Evolutionary conservation across 2,329 filamentous ascomycete genomes (phyloP), one percentile per base, ranked within the genome.

Genomic region (Drechmeria coniospora): DNA sequence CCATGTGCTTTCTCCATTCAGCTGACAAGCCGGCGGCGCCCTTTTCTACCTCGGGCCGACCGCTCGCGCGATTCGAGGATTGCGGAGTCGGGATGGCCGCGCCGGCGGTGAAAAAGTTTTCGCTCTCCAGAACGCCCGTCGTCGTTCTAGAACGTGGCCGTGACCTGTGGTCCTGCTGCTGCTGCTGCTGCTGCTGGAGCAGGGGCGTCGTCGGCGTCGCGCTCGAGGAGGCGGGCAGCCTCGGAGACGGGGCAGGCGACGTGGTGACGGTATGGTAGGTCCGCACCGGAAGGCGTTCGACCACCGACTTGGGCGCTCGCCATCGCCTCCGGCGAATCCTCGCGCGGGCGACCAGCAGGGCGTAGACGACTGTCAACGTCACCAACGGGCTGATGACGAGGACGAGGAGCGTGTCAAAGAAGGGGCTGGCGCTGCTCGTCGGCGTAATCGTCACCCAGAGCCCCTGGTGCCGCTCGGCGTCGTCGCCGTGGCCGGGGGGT

Each of bases 381-480:
- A 95, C 76, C 10, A 98, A 57, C 6, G 90, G 90, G 44, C 86
- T 94, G 29, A 95, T 75, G 18, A 98, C 84, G n/a, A 98, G 63
- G 7, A 98, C 84, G n/a, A 95, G 63, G 3, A 98, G 66, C 0
- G 87, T 95, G 48, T 98, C 90, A 41, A 95, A 86, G 57, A 98
- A 93, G 0, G 90, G 86, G 41, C 79, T 92, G 5, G 79, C 79
- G 36, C 83, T 87, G 51, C 74, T 87, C 1, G 84, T 86, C 1
- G 86, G 90, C 1, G 83, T 90, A 30, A 98, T 72, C 6, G 90
- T 93, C n/a, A 98, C 83, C 84, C 84, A 95, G 4, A 98, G 68
- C 2, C 84, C 87, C 41, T 90, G 75, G 21, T 63, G 55, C 11
- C 36, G 51, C 3, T 41, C 36, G 7, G 36, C 22, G 8, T 49